Evolutionary conservation across 768 basidiomycete genomes (phyloP).

Genomic region (Phaeolepiota aurea): DNA sequence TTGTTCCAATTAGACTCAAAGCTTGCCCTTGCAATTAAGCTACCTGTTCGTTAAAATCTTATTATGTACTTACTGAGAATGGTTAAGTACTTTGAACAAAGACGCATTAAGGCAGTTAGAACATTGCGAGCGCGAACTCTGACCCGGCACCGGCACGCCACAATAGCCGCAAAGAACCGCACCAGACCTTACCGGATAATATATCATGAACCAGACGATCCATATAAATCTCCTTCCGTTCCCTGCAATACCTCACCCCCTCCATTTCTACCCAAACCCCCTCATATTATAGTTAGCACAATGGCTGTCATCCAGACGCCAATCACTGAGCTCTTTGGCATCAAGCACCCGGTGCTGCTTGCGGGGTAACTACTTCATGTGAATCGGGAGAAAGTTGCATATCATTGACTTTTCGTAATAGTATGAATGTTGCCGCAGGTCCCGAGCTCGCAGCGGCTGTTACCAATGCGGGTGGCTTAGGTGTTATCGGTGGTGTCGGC

Average conservation of each 20-base stretch:
- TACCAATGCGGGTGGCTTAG: constrained; percentile 88
- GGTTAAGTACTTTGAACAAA: no score
- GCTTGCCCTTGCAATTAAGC: no score
- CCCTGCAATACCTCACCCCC: constrained; percentile 4
- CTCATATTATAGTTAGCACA: constrained; percentile 6
- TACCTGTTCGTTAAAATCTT: no score
- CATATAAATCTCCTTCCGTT: constrained; percentile 2
- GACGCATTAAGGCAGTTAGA: no score
- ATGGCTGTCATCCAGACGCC: constrained; percentile 73
- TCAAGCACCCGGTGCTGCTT: constrained; percentile 82
- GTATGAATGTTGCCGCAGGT: constrained; percentile 38
- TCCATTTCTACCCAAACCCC: constrained; percentile 3
- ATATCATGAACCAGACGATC: constrained; percentile 1
- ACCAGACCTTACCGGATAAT: neutral
- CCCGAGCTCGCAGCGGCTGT: constrained; percentile 90
- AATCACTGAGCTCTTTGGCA: constrained; percentile 83
- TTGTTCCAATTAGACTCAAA: no score
- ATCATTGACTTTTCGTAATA: constrained; percentile 15
- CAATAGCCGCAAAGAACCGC: constrained; percentile 1
- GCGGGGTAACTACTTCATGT: constrained; percentile 43
- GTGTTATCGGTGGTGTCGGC: constrained; percentile 86
- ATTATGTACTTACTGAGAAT: no score
- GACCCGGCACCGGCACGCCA: constrained; percentile 4
- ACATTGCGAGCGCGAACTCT: no score
- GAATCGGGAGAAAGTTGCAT: neutral